Evolutionary conservation across 192 early-diverging fungal species (phyloP).

Genomic region (Funneliformis geosporum): DNA sequence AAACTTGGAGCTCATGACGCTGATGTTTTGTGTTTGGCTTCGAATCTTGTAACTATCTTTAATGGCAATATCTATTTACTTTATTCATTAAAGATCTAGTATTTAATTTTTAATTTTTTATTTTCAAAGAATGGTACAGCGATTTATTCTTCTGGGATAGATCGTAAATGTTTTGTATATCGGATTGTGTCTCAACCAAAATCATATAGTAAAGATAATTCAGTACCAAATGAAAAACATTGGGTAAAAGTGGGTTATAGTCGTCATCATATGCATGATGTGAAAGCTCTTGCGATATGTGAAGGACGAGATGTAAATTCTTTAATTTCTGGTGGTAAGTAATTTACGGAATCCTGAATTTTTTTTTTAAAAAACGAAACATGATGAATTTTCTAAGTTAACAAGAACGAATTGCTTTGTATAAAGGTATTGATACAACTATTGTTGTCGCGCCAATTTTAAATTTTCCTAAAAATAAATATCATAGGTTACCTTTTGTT

Average conservation of each 20-base stretch:
- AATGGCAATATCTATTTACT: neutral
- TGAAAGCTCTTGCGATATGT: slow-evolving; percentile 81
- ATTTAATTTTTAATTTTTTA: neutral
- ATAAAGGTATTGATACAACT: slow-evolving; percentile 80
- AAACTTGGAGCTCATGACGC: slow-evolving; percentile 74
- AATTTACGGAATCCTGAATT: neutral
- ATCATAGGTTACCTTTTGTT: slow-evolving; percentile 64
- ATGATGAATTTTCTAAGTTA: neutral
- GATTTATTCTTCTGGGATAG: slow-evolving; percentile 89
- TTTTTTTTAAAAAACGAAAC: neutral
- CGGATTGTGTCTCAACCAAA: slow-evolving; percentile 43
- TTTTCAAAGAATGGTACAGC: slow-evolving; percentile 60
- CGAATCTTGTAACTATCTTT: slow-evolving; percentile 44
- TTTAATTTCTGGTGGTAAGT: slow-evolving; percentile 69
- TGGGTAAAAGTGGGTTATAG: slow-evolving; percentile 87
- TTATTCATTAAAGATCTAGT: neutral
- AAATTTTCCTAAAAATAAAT: slow-evolving; percentile 63
- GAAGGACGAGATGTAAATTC: slow-evolving; percentile 66
- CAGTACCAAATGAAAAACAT: slow-evolving; percentile 29
- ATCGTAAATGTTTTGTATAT: slow-evolving; percentile 82
- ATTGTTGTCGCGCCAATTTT: slow-evolving; percentile 61
- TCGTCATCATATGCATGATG: slow-evolving; percentile 93
- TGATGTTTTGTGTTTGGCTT: slow-evolving; percentile 85
- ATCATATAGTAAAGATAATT: neutral
- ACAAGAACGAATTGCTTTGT: slow-evolving; percentile 61